These are phyloP conservation scores for Gomphus sp. DNA, from an alignment of 1,284 basidiomycete species.

Conservation along the genomic window DNA sequence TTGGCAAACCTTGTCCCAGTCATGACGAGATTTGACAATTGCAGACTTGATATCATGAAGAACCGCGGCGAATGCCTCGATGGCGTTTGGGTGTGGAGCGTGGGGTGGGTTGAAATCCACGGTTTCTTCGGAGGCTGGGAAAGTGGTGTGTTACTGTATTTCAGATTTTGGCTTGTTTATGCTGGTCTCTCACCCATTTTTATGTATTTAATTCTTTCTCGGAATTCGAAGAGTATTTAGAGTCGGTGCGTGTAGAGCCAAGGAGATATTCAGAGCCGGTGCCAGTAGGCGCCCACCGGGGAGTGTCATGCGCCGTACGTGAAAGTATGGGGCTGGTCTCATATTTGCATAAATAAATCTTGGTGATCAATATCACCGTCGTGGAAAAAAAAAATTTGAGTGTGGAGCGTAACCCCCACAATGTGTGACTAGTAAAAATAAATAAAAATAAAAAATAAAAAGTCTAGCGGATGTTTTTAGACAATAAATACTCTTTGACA, in stretches of 20 bases:
- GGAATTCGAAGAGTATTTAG: neutral
- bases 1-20: slow-evolving; percentile 46
- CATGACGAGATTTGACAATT: slow-evolving; percentile 50
- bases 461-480: neutral
- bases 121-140: slow-evolving; percentile 45
- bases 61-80: slow-evolving; percentile 53
- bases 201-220: neutral
- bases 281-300: neutral
- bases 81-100: slow-evolving; percentile 42
- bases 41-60: slow-evolving; percentile 48
- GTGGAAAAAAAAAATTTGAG: neutral
- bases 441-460: neutral
- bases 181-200: neutral
- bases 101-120: slow-evolving; percentile 51
- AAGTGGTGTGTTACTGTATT: neutral
- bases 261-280: neutral
- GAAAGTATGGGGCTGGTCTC: neutral
- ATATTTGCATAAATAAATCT: neutral
- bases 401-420: no score
- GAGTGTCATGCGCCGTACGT: neutral
- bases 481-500: neutral
- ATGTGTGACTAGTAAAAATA: no score
- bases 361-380: neutral
- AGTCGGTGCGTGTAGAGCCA: neutral
- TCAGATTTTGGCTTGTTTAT: neutral